These are phyloP conservation scores for Carex parvula DNA, from an alignment of 176 grass and related monocot genomes.

Conservation along the genomic window DNA sequence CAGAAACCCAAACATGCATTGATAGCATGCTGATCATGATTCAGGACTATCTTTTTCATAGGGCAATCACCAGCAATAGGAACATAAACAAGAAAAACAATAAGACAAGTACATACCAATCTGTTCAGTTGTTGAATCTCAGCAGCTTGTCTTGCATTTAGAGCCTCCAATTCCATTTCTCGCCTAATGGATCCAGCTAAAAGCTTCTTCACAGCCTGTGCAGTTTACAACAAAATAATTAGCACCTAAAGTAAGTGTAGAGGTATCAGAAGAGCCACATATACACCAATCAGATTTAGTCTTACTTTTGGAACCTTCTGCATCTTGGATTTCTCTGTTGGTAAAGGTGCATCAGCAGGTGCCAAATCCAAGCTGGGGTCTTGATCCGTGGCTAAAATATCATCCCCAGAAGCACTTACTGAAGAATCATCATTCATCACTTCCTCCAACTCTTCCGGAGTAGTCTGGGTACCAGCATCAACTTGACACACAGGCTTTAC, in stretches of 20 bases:
- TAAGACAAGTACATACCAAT: slow-evolving; percentile 46
- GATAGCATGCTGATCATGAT: background rate
- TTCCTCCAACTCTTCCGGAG: slow-evolving; percentile 48
- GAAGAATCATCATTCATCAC: slow-evolving; percentile 42
- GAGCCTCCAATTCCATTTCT: slow-evolving; percentile 86
- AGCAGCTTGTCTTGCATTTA: slow-evolving; percentile 74
- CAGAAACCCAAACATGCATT: background rate
- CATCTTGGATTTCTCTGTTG: slow-evolving; percentile 46
- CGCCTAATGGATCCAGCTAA: slow-evolving; percentile 85
- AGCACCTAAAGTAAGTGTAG: background rate
- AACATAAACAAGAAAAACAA: slow-evolving; percentile 10
- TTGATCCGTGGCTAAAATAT: slow-evolving; percentile 11
- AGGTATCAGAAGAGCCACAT: background rate
- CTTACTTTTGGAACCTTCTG: slow-evolving; percentile 66
- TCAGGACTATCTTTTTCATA: background rate
- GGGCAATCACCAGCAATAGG: background rate
- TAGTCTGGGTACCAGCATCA: slow-evolving; percentile 77
- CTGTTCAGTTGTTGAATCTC: slow-evolving; percentile 86
- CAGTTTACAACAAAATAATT: background rate
- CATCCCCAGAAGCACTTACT: slow-evolving; percentile 32
- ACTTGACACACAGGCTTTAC: slow-evolving; percentile 42
- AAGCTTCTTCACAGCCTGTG: slow-evolving; percentile 87
- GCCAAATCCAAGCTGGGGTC: slow-evolving; percentile 51
- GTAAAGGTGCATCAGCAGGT: slow-evolving; percentile 39
- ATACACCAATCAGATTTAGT: slow-evolving; percentile 11